These are phyloP conservation scores for Diaporthe ampelina DNA, from an alignment of 2,329 filamentous ascomycete species.

Conservation along the genomic window DNA sequence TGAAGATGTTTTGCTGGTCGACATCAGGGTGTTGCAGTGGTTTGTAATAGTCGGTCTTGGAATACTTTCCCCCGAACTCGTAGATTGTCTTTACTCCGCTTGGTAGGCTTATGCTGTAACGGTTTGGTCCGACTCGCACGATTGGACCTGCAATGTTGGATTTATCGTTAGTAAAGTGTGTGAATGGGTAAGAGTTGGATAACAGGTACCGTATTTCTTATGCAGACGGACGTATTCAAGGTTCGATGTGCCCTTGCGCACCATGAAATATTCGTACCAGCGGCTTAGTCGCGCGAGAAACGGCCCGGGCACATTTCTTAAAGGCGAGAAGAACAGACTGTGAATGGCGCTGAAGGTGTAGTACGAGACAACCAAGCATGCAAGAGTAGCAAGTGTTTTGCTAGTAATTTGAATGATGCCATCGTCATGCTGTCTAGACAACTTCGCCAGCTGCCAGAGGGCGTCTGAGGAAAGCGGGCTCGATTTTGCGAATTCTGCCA, in stretches of 20 bases:
- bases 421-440: background rate
- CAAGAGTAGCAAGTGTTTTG: background rate
- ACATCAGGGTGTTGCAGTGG: background rate
- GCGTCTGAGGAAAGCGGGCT: background rate
- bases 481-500: background rate
- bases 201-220: background rate
- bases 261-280: background rate
- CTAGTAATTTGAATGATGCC: background rate
- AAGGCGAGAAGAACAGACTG: background rate
- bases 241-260: background rate
- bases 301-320: background rate
- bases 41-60: conserved; percentile 10
- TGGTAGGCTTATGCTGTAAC: conserved; percentile 9
- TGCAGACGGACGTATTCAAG: conserved; percentile 14
- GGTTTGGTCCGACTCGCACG: conserved; percentile 1
- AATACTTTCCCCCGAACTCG: conserved; percentile 8
- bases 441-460: background rate
- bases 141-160: background rate
- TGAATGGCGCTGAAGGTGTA: background rate
- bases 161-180: background rate
- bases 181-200: background rate
- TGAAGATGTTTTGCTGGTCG: conserved; percentile 9
- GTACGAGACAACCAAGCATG: background rate
- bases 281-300: background rate
- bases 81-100: conserved; percentile 9